These are phyloP conservation scores for Bjerkandera adusta DNA, from an alignment of 1,284 basidiomycete genomes.

Conservation along the genomic window DNA sequence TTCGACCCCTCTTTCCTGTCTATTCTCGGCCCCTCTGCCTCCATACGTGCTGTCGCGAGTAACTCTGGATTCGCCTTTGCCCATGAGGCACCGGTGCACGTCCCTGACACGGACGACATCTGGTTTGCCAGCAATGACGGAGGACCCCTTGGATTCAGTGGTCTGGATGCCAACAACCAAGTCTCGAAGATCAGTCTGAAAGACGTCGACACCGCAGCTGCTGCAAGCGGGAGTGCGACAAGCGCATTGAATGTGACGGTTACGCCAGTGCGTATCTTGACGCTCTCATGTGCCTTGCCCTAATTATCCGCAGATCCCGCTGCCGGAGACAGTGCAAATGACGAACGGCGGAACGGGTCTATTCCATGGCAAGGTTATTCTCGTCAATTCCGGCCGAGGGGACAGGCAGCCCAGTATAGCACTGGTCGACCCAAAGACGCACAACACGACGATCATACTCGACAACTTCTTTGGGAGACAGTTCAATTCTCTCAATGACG, in stretches of 20 bases:
- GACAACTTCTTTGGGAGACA: constrained; percentile 63
- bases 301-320: constrained; percentile 20
- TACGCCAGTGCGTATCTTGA: constrained; percentile 23
- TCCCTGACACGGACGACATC: constrained; percentile 56
- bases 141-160: constrained; percentile 39
- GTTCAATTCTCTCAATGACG: constrained; percentile 81
- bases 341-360: constrained; percentile 77
- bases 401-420: constrained; percentile 60
- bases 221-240: constrained; percentile 27
- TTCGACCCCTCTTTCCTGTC: constrained; percentile 59
- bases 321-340: constrained; percentile 56
- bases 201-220: constrained; percentile 30
- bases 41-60: constrained; percentile 55
- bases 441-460: constrained; percentile 31
- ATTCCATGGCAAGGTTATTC: constrained; percentile 58
- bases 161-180: constrained; percentile 42
- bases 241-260: constrained; percentile 52
- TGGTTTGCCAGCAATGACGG: constrained; percentile 49
- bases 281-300: background rate
- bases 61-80: constrained; percentile 64
- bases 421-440: constrained; percentile 58
- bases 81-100: constrained; percentile 73
- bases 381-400: constrained; percentile 69
- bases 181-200: constrained; percentile 36
- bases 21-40: constrained; percentile 56